A percentile compares a stretch with the other conserved stretches of the same genome.
phyloP scores from a whole-genome alignment of 805 yeast species.

The Hanseniaspora hatyaiensis region DNA sequence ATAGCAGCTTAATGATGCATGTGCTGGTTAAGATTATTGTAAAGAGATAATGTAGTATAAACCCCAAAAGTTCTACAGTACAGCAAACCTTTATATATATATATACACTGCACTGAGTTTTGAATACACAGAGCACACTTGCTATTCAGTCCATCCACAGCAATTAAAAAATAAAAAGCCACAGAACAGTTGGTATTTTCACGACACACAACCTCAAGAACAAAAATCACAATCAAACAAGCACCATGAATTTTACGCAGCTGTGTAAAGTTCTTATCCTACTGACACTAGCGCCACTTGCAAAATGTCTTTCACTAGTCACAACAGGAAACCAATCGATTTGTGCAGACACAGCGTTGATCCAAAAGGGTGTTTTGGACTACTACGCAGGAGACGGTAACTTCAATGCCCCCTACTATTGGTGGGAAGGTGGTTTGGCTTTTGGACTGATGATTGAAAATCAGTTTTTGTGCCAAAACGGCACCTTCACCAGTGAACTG shows the following conservation, averaged over 20 bases:
- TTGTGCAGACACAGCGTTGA: constrained; percentile 42
- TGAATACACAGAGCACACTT: too few species aligned
- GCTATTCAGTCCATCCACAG: too few species aligned
- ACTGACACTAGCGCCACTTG: neutral
- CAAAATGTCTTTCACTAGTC: constrained; percentile 30
- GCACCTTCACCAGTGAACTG: constrained; percentile 46
- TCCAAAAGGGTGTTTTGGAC: constrained; percentile 53
- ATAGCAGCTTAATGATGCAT: too few species aligned
- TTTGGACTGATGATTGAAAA: constrained; percentile 58
- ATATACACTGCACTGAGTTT: too few species aligned
- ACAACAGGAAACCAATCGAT: constrained; percentile 36
- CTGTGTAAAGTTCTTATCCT: neutral
- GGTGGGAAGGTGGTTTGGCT: constrained; percentile 90
- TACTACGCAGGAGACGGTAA: constrained; percentile 65
- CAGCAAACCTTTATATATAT: too few species aligned
- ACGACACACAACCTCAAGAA: too few species aligned
- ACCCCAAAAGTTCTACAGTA: too few species aligned
- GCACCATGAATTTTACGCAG: neutral
- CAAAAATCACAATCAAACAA: too few species aligned
- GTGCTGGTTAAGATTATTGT: too few species aligned
- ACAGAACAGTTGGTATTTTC: too few species aligned
- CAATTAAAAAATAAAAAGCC: too few species aligned
- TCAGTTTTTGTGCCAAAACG: constrained; percentile 57
- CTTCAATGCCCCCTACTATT: constrained; percentile 61
- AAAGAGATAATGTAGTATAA: too few species aligned